Evolutionary conservation across 371 early-diverging fungal genomes (phyloP).

Genomic region (Mortierella sp.): DNA sequence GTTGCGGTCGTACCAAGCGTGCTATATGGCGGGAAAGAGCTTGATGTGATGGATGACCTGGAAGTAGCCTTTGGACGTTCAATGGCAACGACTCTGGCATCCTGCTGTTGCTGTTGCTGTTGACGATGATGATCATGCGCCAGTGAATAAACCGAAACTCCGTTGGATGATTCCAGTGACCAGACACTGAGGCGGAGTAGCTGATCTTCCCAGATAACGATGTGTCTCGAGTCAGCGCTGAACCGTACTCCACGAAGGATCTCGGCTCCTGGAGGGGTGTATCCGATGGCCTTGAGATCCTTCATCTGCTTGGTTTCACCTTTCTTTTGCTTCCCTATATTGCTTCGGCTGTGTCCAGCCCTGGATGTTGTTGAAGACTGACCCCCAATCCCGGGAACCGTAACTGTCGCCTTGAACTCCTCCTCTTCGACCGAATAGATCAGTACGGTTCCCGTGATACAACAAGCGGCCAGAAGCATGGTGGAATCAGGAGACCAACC

Average conservation of each 20-base stretch:
- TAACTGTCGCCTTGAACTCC: slow-evolving; percentile 45
- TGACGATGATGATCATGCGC: slow-evolving; percentile 11
- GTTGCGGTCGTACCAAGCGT: slow-evolving; percentile 44
- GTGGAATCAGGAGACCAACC: slow-evolving; percentile 51
- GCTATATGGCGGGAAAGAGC: slow-evolving; percentile 42
- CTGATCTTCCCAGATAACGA: slow-evolving; percentile 48
- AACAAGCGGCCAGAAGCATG: slow-evolving; percentile 45
- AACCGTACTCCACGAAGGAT: slow-evolving; percentile 38
- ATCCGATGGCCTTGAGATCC: slow-evolving; percentile 24
- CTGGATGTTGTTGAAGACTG: not conserved
- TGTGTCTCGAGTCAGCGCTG: slow-evolving; percentile 48
- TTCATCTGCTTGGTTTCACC: slow-evolving; percentile 3
- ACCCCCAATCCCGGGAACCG: slow-evolving; percentile 35
- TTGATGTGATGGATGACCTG: slow-evolving; percentile 30
- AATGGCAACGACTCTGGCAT: slow-evolving; percentile 16
- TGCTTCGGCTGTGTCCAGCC: not conserved
- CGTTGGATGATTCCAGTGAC: slow-evolving; percentile 31
- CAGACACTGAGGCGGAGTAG: slow-evolving; percentile 40
- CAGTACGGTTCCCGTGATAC: slow-evolving; percentile 32
- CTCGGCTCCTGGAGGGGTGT: slow-evolving; percentile 41
- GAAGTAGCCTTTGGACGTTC: slow-evolving; percentile 39
- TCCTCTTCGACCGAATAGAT: slow-evolving; percentile 44
- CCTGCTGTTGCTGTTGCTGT: slow-evolving; percentile 16
- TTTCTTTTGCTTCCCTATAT: slow-evolving; percentile 10
- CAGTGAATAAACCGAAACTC: slow-evolving; percentile 3